These are phyloP conservation scores for Paramecium bursaria DNA, from an alignment of 73 alveolate species.

Conservation along the genomic window DNA sequence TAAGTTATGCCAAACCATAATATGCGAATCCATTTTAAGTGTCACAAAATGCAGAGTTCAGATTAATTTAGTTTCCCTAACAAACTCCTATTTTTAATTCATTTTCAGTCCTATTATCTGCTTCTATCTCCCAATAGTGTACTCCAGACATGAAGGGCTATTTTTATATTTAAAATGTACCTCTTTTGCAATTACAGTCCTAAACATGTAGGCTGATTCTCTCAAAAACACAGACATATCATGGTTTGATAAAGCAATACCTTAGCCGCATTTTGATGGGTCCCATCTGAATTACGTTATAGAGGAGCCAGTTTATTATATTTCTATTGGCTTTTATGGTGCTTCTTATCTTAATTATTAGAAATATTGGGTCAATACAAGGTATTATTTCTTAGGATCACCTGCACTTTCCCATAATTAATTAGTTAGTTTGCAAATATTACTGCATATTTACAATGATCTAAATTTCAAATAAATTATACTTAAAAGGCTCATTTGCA, in stretches of 20 bases:
- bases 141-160: conserved; percentile 66
- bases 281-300: conserved; percentile 55
- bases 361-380: neutral
- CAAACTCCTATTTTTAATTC: conserved; percentile 85
- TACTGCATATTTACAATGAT: neutral
- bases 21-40: conserved; percentile 80
- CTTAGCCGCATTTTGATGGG: conserved; percentile 37
- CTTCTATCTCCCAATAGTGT: conserved; percentile 87
- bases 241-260: conserved; percentile 30
- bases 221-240: conserved; percentile 21
- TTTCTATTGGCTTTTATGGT: neutral
- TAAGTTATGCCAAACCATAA: conserved; percentile 82
- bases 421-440: neutral
- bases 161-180: neutral
- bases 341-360: neutral
- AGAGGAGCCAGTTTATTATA: neutral
- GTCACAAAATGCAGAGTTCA: conserved; percentile 83
- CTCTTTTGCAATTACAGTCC: conserved; percentile 36
- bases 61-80: conserved; percentile 69
- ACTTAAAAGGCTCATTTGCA: neutral
- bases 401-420: neutral
- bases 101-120: conserved; percentile 83
- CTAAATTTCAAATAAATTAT: neutral
- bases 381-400: neutral
- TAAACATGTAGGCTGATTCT: conserved; percentile 60